Base-by-base conservation (phyloP, 257 asterid genomes). In the Avicennia marina region DNA sequence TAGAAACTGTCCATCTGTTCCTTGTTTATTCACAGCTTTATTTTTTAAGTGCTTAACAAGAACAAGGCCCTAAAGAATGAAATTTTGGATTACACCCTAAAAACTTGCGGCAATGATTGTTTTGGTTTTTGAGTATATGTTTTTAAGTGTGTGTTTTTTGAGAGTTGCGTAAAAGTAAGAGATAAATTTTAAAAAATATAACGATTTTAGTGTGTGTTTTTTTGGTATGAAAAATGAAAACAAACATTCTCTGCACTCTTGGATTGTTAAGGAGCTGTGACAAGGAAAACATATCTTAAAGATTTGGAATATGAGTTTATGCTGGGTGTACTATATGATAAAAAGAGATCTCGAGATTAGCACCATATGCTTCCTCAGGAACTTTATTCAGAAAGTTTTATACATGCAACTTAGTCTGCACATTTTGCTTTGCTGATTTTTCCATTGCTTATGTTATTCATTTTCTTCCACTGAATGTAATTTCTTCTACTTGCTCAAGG, bases 401-500 rank as follows among this genome's bases (percentile, higher is more conserved):
- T 58, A 55, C 49, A 32, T 21, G 11, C 32, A 20, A 58, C 40
- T 21, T 41, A 7, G 24, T 20, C 4, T 45, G 44, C 11, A 59
- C 46, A 2, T 27, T 16, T 24, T 59, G 46, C 41, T 42, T 19
- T 56, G 4, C 27, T 43, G 26, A 38, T 40, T n/a, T 48, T 17
- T 18, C 38, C 3, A 8, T 33, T 63, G 36, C 55, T 36, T 17
- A 2, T 61, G 18, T 48, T 4, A 29, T 29, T 4, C 24, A 10
- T 22, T 61, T 41, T 43, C 29, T 34, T 11, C 53, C 12, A 13
- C 6, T 34, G 47, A 59, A 27, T 38, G 22, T 25, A 43, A 16
- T 50, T 24, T 58, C 53, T 51, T 32, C n/a, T 41, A 38, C 32
- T 19, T 45, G 42, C 43, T 62, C 29, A 40, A 11, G n/a, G 55